Evolutionary conservation across 257 asterid genomes (phyloP).

Genomic region (Solanum bulbocastanum): DNA sequence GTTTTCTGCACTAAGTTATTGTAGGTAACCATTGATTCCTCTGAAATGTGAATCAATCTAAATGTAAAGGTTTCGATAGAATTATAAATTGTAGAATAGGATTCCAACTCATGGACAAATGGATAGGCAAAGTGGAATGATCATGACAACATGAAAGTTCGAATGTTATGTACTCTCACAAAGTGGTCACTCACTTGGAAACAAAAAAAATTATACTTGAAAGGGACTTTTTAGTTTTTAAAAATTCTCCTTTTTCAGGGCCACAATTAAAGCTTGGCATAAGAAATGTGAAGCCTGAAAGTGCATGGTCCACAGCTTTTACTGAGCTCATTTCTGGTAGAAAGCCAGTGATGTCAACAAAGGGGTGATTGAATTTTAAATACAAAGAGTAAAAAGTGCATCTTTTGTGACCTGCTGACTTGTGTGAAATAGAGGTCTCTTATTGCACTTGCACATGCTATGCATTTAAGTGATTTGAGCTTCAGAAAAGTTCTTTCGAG

Average conservation of each 20-base stretch:
- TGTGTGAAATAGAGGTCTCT: conserved; percentile 1
- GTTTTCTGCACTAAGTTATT: neutral
- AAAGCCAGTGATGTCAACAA: conserved; percentile 2
- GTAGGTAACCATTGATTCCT: neutral
- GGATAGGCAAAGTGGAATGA: neutral
- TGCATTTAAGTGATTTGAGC: conserved; percentile 12
- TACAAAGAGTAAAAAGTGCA: neutral
- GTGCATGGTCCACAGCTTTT: conserved; percentile 32
- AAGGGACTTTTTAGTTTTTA: neutral
- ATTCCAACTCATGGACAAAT: neutral
- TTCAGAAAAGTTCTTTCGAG: neutral
- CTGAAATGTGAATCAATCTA: neutral
- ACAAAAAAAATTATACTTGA: neutral
- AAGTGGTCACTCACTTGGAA: conserved; percentile 20
- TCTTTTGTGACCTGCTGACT: neutral
- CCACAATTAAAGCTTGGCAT: conserved; percentile 4
- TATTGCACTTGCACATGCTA: conserved; percentile 35
- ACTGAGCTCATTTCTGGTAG: neutral
- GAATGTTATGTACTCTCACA: neutral
- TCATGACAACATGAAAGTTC: conserved; percentile 9
- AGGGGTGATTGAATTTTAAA: conserved; percentile 10
- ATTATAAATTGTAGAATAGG: neutral
- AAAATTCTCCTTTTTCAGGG: conserved; percentile 2
- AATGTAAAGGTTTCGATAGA: neutral
- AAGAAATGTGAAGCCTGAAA: neutral